Evolutionary conservation across 495 filamentous ascomycete species (phyloP), one percentile per base, ranked within the genome.

Genomic region (Symbiotaphrina buchneri): DNA sequence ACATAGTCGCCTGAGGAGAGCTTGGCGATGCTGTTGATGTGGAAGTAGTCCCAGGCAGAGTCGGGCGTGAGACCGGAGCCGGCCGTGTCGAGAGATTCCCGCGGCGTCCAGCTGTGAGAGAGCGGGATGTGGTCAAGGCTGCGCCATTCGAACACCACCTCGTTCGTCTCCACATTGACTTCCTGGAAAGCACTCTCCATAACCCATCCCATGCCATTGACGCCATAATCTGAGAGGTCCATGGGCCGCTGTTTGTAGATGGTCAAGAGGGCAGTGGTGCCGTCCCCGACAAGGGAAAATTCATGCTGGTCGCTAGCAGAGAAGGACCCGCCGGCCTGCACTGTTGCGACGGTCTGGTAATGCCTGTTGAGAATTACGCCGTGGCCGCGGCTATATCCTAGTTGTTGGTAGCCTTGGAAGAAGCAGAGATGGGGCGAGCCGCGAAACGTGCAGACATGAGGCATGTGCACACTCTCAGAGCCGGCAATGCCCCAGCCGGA

Each of bases 331-430:
- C 58, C 61, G 1, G 59, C 59, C 6, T 59, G 51, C 16, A 66
- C 46, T 37, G 63, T 59, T 4, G 55, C 53, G 30, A 63, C 57
- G 0, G 60, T 63, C 47, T 64, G 60, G 30, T 66, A 64, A 28
- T 54, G 50, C 43, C 61, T 53, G 27, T 66, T 49, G 34, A 66
- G 37, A 31, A 64, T 51, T 0, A 58, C 62, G 15, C 60, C 59
- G 35, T 65, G 55, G 0, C 57, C 56, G 39, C 65, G 59, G 2
- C 63, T 59, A 40, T 68, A 63, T 0, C 48, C 52, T 4, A 60
- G 48, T 37, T 64, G 65, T 27, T 63, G 59, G 32, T 59, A 55
- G 11, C 61, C 63, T 29, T 65, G 59, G 22, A 68, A 65, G 30
- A 51, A 52, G 45, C 61, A 61, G 10, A 66, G 41, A 25, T n/a